Evolutionary conservation across 441 rosid genomes (phyloP).

Genomic region (Melastoma candidum): DNA sequence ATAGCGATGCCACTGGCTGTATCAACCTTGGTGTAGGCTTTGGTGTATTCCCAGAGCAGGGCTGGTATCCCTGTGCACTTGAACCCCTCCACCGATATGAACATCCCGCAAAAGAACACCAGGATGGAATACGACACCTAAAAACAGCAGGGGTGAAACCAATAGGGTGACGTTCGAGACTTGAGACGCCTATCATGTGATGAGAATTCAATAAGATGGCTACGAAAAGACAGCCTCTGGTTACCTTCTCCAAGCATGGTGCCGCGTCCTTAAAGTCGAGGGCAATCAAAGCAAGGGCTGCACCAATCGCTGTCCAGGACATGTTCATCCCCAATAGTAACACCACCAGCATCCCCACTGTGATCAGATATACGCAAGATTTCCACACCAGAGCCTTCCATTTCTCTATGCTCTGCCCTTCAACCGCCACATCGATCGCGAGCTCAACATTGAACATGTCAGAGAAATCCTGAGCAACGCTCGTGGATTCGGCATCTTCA

Average conservation of each 20-base stretch:
- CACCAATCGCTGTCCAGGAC: constrained; percentile 84
- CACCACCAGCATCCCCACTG: constrained; percentile 56
- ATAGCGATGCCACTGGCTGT: constrained; percentile 35
- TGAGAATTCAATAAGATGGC: background rate
- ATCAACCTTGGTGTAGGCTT: constrained; percentile 51
- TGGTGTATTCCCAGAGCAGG: constrained; percentile 56
- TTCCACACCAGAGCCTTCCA: constrained; percentile 53
- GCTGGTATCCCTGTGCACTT: constrained; percentile 77
- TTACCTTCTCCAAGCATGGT: constrained; percentile 68
- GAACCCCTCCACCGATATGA: constrained; percentile 72
- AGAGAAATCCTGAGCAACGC: constrained; percentile 44
- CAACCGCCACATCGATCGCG: constrained; percentile 2
- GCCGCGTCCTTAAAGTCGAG: constrained; percentile 79
- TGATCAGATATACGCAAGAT: constrained; percentile 44
- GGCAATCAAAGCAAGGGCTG: constrained; percentile 67
- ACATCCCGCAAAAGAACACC: constrained; percentile 88
- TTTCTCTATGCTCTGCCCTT: constrained; percentile 13
- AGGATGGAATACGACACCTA: constrained; percentile 74
- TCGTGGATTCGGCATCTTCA: constrained; percentile 32
- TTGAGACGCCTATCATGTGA: background rate
- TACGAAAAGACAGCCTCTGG: background rate
- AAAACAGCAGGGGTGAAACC: too few relatives aligned
- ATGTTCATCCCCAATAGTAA: constrained; percentile 58
- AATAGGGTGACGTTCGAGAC: too few relatives aligned
- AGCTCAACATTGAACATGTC: constrained; percentile 11